A percentile compares a stretch with the other conserved stretches of the same genome.
Conservation (phyloP, 139 green algal species). For the Nannochloris sp. region DNA sequence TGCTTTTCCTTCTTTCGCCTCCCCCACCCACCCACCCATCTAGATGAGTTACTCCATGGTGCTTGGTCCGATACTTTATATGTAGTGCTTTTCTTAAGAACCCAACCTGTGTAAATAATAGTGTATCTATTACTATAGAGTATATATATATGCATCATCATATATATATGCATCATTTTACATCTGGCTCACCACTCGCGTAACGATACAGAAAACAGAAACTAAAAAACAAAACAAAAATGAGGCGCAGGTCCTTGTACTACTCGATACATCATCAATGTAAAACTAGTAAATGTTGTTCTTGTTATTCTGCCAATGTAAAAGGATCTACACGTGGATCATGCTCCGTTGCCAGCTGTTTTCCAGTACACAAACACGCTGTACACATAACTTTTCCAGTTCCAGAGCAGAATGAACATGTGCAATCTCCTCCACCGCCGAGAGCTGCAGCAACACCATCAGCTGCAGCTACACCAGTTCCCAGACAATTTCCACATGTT, state of each 20-base stretch:
- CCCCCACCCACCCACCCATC: too few relatives aligned
- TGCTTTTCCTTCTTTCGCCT: too few relatives aligned
- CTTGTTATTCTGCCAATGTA: slow-evolving; percentile 1
- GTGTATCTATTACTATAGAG: too few relatives aligned
- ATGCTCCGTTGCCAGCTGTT: slow-evolving; percentile 88
- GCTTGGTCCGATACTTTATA: too few relatives aligned
- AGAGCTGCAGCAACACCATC: not conserved
- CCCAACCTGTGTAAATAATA: too few relatives aligned
- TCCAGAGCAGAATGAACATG: slow-evolving; percentile 63
- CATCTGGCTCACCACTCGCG: too few relatives aligned
- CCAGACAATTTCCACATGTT: slow-evolving; percentile 79
- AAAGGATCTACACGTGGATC: slow-evolving; percentile 90
- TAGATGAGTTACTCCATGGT: too few relatives aligned
- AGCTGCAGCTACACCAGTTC: slow-evolving; percentile 33
- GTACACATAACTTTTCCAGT: slow-evolving; percentile 98
- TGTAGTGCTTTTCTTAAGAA: too few relatives aligned
- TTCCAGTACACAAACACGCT: slow-evolving; percentile 91
- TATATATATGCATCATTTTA: too few relatives aligned
- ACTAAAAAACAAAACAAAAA: not conserved
- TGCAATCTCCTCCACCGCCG: not conserved
- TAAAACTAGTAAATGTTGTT: too few relatives aligned
- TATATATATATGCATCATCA: too few relatives aligned
- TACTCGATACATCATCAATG: too few relatives aligned
- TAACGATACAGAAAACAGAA: not conserved
- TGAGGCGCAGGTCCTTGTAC: not conserved